phyloP scores from a whole-genome alignment of 208 protist genomes.

The Leishmania arabica region DNA sequence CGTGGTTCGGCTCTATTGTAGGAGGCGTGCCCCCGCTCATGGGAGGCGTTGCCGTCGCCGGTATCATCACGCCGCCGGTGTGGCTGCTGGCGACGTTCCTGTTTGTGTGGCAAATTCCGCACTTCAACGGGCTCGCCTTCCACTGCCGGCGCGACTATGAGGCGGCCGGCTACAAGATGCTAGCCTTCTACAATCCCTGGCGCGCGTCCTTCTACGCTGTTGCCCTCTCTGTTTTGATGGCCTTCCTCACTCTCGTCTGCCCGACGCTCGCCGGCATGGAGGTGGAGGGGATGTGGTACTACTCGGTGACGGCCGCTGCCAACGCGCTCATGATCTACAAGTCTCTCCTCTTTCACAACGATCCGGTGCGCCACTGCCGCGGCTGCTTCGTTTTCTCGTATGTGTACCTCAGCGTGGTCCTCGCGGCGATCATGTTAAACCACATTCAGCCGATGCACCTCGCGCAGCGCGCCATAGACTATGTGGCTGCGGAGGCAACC shows the following conservation, averaged over 20 bases:
- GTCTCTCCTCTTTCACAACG: constrained; percentile 77
- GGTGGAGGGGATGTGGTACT: constrained; percentile 76
- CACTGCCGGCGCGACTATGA: constrained; percentile 91
- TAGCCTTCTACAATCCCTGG: constrained; percentile 85
- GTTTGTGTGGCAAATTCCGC: constrained; percentile 93
- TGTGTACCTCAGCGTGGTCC: constrained; percentile 78
- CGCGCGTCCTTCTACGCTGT: constrained; percentile 88
- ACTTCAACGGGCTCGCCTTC: constrained; percentile 91
- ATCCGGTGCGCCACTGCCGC: constrained; percentile 78
- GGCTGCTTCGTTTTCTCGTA: constrained; percentile 92
- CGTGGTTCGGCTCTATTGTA: constrained; percentile 92
- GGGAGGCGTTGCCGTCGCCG: constrained; percentile 76
- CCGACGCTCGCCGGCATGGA: constrained; percentile 48
- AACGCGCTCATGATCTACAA: constrained; percentile 89
- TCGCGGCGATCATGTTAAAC: constrained; percentile 78
- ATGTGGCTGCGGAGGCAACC: constrained; percentile 13
- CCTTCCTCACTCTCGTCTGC: constrained; percentile 57
- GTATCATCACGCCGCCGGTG: constrained; percentile 49
- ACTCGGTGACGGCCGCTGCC: constrained; percentile 49
- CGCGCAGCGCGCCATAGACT: constrained; percentile 25
- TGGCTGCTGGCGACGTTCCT: constrained; percentile 78
- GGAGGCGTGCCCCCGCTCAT: constrained; percentile 92
- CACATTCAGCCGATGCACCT: constrained; percentile 68
- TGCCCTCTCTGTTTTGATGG: constrained; percentile 73
- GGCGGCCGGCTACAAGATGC: constrained; percentile 91